These are phyloP conservation scores for Claviceps fusiformis DNA, from an alignment of 2,329 filamentous ascomycete genomes.

Conservation along the genomic window DNA sequence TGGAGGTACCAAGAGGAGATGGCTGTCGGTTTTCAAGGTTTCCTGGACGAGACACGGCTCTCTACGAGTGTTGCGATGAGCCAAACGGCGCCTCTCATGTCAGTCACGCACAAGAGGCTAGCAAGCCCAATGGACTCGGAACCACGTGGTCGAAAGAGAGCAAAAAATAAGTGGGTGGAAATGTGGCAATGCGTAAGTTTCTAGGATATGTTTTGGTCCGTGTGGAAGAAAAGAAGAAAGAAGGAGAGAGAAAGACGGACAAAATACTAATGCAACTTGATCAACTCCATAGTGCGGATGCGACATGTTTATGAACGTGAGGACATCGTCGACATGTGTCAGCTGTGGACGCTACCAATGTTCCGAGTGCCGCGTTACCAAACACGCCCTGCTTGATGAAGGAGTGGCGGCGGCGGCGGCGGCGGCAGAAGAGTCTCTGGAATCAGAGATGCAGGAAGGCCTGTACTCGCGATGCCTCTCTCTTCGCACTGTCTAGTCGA, in stretches of 20 bases:
- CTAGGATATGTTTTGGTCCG: too few species aligned
- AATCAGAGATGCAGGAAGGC: neutral
- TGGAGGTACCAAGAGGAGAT: conserved; percentile 32
- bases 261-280: neutral
- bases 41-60: conserved; percentile 8
- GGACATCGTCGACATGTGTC: neutral
- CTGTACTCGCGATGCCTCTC: neutral
- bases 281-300: neutral
- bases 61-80: neutral
- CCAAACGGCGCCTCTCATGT: neutral
- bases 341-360: neutral
- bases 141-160: neutral
- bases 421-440: too few species aligned
- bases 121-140: neutral
- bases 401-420: neutral
- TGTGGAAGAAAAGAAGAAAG: too few species aligned
- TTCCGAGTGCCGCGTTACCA: neutral
- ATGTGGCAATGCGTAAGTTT: conserved; percentile 6
- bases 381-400: neutral
- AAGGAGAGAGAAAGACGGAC: too few species aligned
- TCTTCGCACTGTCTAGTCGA: neutral
- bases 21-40: neutral
- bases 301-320: neutral
- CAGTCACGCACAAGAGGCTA: neutral
- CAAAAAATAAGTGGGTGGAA: neutral